Evolutionary conservation across 2,329 filamentous ascomycete genomes (phyloP), one percentile per base, ranked within the genome.

Genomic region (Alternaria triticimaculans): DNA sequence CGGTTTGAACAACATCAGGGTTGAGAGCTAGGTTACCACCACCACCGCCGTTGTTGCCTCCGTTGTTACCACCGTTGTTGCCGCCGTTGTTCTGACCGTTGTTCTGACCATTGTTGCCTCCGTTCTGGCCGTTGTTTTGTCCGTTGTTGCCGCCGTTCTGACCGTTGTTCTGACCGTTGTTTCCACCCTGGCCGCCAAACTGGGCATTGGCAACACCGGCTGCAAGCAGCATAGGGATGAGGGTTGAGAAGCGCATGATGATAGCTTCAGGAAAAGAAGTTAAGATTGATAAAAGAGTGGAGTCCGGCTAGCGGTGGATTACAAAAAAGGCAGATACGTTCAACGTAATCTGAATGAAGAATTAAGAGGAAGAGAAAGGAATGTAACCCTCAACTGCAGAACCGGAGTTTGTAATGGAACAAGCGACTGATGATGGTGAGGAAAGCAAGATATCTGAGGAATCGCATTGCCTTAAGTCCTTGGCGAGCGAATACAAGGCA

Each of bases 1-100:
- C 81, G 5, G 67, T 71, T 69, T 87, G 85, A 43, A 86, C 77
- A 54, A 81, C 80, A 37, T 73, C 67, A 4, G 78, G 76, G 53
- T 80, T 64, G 6, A 86, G 74, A 15, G 65, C 64, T 44, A 65
- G 76, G 63, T 30, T 70, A 58, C 71, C 66, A 43, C 64, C 63
- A 43, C 63, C 65, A 23, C 25, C 18, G 30, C 64, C 58, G 26
- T 63, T 60, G 21, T 60, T 54, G 51, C 63, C 53, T 14, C 30
- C 44, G 9, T 50, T 64, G 58, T 45, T 45, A 6, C 28, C 11
- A 3, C 14, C 25, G 8, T 44, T 44, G 50, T 71, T 60, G 5
- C n/a, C 20, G 15, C 48, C 41, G 33, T 70, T 66, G 56, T 72
- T 63, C 18, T 26, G 20, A 15, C 50, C 62, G 37, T 69, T 66